Conservation (phyloP, 2,329 filamentous ascomycete genomes). For the Xylariaceae sp. region DNA sequence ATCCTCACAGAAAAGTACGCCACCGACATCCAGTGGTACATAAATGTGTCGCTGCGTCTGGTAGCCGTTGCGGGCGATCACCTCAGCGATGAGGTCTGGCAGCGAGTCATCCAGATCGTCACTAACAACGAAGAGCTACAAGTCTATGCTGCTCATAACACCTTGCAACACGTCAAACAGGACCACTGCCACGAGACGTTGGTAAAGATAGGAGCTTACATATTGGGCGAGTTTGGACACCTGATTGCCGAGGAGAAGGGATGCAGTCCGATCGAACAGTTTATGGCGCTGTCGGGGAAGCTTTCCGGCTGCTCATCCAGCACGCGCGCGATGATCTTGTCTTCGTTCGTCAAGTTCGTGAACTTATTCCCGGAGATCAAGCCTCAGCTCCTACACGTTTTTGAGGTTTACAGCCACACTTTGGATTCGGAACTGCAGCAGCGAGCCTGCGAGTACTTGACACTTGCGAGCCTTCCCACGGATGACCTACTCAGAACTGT, state of each 20-base stretch:
- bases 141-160: conserved; percentile 90
- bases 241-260: conserved; percentile 86
- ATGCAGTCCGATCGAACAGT: conserved; percentile 95
- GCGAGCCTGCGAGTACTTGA: conserved; percentile 89
- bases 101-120: conserved; percentile 95
- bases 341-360: conserved; percentile 94
- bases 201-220: conserved; percentile 95
- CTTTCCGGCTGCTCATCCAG: conserved; percentile 81
- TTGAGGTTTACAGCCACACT: conserved; percentile 87
- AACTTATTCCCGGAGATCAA: conserved; percentile 99
- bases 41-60: conserved; percentile 89
- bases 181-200: conserved; percentile 94
- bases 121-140: conserved; percentile 99
- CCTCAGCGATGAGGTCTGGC: conserved; percentile 98
- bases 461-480: conserved; percentile 74
- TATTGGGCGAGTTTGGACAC: conserved; percentile 94
- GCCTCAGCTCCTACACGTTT: conserved; percentile 83
- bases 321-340: conserved; percentile 88
- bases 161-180: conserved; percentile 83
- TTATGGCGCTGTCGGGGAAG: conserved; percentile 84
- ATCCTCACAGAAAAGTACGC: conserved; percentile 98
- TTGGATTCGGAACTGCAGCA: conserved; percentile 94
- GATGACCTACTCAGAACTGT: conserved; percentile 90
- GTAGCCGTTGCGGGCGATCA: conserved; percentile 97
- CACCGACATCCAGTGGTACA: conserved; percentile 98